Percentiles rank a stretch among this genome's conserved stretches.
These are phyloP conservation scores for Crithidia acanthocephali DNA, from an alignment of 208 protist species.

Conservation along the genomic window DNA sequence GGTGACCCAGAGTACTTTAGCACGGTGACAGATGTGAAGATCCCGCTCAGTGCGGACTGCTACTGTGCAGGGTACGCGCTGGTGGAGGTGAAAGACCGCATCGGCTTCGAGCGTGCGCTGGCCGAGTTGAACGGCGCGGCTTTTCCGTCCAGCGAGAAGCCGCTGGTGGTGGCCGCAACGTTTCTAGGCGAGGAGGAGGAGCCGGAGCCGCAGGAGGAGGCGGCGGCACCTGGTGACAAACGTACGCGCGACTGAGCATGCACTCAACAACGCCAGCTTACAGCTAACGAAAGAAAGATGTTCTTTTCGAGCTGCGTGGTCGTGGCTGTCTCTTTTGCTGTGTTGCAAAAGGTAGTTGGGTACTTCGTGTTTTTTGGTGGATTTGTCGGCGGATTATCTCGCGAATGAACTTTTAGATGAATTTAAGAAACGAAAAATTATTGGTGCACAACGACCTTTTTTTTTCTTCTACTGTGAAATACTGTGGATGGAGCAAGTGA, in stretches of 20 bases:
- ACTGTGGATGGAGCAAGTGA: no score
- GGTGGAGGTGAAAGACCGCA: conserved; percentile 68
- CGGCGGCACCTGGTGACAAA: conserved; percentile 36
- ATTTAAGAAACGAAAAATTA: no score
- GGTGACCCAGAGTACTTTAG: conserved; percentile 65
- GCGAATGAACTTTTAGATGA: no score
- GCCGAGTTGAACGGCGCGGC: conserved; percentile 53
- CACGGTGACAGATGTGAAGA: conserved; percentile 63
- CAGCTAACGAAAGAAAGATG: not conserved
- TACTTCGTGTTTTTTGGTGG: no score
- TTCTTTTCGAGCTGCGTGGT: no score
- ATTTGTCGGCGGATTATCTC: no score
- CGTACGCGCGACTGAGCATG: conserved; percentile 31
- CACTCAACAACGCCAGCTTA: not conserved
- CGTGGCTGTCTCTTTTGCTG: no score
- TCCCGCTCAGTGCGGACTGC: conserved; percentile 73
- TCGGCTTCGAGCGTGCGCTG: conserved; percentile 66
- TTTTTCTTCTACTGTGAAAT: no score
- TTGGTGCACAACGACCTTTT: no score
- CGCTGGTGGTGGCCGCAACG: conserved; percentile 54
- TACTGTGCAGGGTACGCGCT: conserved; percentile 79
- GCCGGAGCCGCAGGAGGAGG: conserved; percentile 31
- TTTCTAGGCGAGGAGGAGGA: conserved; percentile 84
- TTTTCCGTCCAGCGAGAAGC: conserved; percentile 44
- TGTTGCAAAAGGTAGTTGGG: no score